Conservation (phyloP, 1,284 basidiomycete species). For the Trichosporon coremiiforme region DNA sequence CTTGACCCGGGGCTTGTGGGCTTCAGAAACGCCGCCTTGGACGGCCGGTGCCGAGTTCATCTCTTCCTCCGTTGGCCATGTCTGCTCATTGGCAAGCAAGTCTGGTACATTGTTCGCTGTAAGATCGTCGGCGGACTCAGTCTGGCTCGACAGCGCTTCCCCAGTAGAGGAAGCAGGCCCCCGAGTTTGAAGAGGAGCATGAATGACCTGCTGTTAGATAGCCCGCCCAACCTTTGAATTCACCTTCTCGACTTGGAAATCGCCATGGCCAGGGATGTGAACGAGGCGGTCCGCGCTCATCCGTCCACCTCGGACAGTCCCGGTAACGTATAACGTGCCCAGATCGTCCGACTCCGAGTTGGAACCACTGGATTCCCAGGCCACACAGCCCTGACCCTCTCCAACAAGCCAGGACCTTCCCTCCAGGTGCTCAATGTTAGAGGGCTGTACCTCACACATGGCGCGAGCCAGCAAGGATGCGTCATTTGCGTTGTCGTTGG, state of each 20-base stretch:
- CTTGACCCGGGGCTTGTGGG: constrained; percentile 62
- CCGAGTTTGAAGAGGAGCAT: not conserved
- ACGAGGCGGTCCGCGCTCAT: constrained; percentile 84
- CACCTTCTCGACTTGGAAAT: constrained; percentile 82
- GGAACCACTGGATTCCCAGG: constrained; percentile 64
- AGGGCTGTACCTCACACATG: constrained; percentile 76
- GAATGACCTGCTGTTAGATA: constrained; percentile 39
- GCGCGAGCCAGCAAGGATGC: constrained; percentile 70
- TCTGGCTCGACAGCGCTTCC: constrained; percentile 56
- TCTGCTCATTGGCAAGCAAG: constrained; percentile 90
- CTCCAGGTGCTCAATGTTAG: constrained; percentile 65
- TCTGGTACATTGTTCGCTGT: constrained; percentile 86
- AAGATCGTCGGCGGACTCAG: constrained; percentile 79
- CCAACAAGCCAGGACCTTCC: constrained; percentile 77
- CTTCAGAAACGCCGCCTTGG: constrained; percentile 59
- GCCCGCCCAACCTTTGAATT: too few relatives aligned
- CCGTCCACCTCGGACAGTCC: constrained; percentile 76
- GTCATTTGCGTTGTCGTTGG: constrained; percentile 63
- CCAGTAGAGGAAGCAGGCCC: not conserved
- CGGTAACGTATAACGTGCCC: constrained; percentile 71
- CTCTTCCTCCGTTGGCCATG: constrained; percentile 98
- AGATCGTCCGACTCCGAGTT: constrained; percentile 38
- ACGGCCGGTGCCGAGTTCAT: constrained; percentile 62
- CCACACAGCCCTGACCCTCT: constrained; percentile 62
- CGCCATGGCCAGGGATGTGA: constrained; percentile 85